Percentiles rank a stretch among this genome's conserved stretches.
phyloP scores from a whole-genome alignment of 148 eudicot species.

The Limonium bicolor region DNA sequence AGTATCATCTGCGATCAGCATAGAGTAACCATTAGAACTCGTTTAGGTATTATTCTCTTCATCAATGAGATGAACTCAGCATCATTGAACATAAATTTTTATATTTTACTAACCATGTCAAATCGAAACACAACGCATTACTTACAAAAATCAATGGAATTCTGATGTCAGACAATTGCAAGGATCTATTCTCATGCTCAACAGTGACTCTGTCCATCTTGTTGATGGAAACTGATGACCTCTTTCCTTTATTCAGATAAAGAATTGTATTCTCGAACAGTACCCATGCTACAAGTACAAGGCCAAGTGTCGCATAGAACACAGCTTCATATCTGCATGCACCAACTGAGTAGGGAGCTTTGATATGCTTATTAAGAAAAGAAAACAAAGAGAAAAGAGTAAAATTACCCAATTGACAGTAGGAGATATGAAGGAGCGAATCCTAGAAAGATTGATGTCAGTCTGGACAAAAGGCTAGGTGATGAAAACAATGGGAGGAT shows the following conservation, averaged over 20 bases:
- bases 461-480: slow-evolving; percentile 64
- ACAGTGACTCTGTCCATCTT: slow-evolving; percentile 19
- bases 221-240: slow-evolving; percentile 19
- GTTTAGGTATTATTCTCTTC: too few species aligned
- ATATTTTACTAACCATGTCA: neutral
- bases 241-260: slow-evolving; percentile 24
- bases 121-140: slow-evolving; percentile 3
- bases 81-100: neutral
- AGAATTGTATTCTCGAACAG: slow-evolving; percentile 61
- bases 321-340: slow-evolving; percentile 76
- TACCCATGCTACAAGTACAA: slow-evolving; percentile 87
- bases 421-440: slow-evolving; percentile 92
- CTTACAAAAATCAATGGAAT: slow-evolving; percentile 80
- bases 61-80: neutral
- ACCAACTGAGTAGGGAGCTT: neutral
- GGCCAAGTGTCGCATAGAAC: slow-evolving; percentile 74
- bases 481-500: slow-evolving; percentile 78
- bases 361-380: too few species aligned
- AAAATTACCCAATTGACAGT: slow-evolving; percentile 78
- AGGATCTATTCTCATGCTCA: slow-evolving; percentile 37
- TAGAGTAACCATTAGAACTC: neutral
- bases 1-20: slow-evolving; percentile 54
- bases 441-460: slow-evolving; percentile 86
- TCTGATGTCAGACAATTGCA: slow-evolving; percentile 75
- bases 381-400: slow-evolving; percentile 8